Base-by-base conservation (phyloP, 1,139 yeast genomes). In the Taphrina wiesneri region DNA sequence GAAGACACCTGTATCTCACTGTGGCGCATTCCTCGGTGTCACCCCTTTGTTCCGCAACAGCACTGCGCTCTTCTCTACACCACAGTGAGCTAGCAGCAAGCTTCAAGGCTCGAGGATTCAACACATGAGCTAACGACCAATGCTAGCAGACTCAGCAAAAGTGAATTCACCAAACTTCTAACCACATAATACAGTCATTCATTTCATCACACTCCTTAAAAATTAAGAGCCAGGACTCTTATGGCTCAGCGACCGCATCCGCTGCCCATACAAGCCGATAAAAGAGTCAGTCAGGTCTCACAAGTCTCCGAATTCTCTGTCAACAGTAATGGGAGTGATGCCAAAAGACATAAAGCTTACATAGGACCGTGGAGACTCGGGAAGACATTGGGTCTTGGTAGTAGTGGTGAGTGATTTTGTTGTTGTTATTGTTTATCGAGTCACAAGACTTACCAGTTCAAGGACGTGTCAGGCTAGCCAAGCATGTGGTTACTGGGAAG, bases 361-460 rank as follows among this genome's bases (percentile, higher is more conserved):
- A 60, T 90, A 60, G 99, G 99, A 0, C 98, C 99, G 1, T 93
- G 99, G 99, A 87, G 90, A 75, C 79, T 93, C 41, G 99, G 99
- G 15, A 83, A 95, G 71, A 92, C 99, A 2, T 79, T 93, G 57
- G 99, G 99, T 26, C 83, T 96, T 69, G 99, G 99, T 11, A 87
- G 96, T 28, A 90, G 97, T 1, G 98, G 99, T 30, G 34, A n/a
- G 67, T 21, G 1, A 32, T 36, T 41, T 28, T 36, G 36, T 13
- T 41, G 30, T 28, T 23, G 9, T 21, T 53, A 3, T 41, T 19
- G 26, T 39, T 32, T 2, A 32, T 19, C 23, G 23, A n/a, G 43
- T 30, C 9, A 15, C 21, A 39, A 11, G 52, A 25, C 21, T 28
- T 34, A 36, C n/a, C 49, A 45, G 9, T 53, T 43, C 5, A 17